These are phyloP conservation scores for Filobasidium uniguttulatum DNA, from an alignment of 1,284 basidiomycete genomes.

Conservation along the genomic window DNA sequence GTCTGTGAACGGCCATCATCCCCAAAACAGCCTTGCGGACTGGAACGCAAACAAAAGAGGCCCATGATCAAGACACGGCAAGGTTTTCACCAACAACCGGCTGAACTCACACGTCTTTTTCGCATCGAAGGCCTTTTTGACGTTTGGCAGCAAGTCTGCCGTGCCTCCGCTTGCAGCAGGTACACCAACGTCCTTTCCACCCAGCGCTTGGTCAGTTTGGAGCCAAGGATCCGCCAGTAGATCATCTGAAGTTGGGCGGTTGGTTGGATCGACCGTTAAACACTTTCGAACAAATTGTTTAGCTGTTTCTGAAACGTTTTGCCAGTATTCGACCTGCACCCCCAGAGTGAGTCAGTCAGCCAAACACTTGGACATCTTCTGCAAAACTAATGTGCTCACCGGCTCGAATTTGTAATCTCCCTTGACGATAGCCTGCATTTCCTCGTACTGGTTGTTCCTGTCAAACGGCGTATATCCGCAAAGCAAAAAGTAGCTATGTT, in stretches of 20 bases:
- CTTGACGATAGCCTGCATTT: slow-evolving; percentile 83
- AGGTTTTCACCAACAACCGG: background rate
- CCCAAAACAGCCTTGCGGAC: slow-evolving; percentile 75
- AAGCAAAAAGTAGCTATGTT: slow-evolving; percentile 61
- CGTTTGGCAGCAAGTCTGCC: slow-evolving; percentile 70
- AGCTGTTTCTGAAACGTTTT: slow-evolving; percentile 63
- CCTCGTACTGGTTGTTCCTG: slow-evolving; percentile 68
- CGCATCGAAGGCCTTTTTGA: slow-evolving; percentile 77
- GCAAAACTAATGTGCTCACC: too few species aligned
- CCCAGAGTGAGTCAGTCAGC: background rate
- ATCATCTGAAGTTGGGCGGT: slow-evolving; percentile 61
- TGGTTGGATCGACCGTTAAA: slow-evolving; percentile 64
- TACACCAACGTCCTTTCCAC: slow-evolving; percentile 49
- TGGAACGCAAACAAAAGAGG: slow-evolving; percentile 29
- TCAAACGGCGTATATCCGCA: slow-evolving; percentile 93
- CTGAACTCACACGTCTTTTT: slow-evolving; percentile 59
- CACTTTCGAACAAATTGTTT: slow-evolving; percentile 67
- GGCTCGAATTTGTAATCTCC: slow-evolving; percentile 89
- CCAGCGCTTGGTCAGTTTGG: slow-evolving; percentile 20
- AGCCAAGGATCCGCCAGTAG: slow-evolving; percentile 71
- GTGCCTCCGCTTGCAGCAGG: slow-evolving; percentile 51
- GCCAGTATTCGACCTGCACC: slow-evolving; percentile 66
- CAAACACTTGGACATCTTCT: background rate
- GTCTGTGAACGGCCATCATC: slow-evolving; percentile 68
- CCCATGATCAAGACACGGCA: background rate